Evolutionary conservation across 495 filamentous ascomycete genomes (phyloP).

Genomic region (Immersiella caudata): DNA sequence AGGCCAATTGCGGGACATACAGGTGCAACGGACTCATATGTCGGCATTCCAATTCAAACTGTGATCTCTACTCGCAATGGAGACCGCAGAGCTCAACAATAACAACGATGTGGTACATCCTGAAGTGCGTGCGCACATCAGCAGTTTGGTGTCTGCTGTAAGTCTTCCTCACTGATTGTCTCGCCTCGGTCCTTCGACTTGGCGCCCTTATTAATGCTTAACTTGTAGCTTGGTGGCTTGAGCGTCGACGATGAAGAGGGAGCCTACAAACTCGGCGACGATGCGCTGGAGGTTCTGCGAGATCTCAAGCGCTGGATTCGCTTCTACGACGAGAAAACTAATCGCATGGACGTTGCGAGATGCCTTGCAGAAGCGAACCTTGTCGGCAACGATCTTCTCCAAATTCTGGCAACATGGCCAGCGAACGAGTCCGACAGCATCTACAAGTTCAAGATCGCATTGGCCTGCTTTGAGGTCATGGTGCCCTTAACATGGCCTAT

Average conservation of each 20-base stretch:
- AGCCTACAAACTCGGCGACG: slow-evolving; percentile 85
- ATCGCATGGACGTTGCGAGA: slow-evolving; percentile 92
- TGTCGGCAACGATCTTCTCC: slow-evolving; percentile 84
- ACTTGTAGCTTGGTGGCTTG: slow-evolving; percentile 76
- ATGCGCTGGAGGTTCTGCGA: slow-evolving; percentile 86
- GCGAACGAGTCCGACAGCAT: slow-evolving; percentile 70
- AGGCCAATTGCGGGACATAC: slow-evolving; percentile 7
- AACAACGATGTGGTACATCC: slow-evolving; percentile 70
- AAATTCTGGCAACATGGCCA: slow-evolving; percentile 83
- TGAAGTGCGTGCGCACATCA: slow-evolving; percentile 87
- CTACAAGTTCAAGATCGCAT: slow-evolving; percentile 67
- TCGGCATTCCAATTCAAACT: background rate
- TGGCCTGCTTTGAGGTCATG: slow-evolving; percentile 89
- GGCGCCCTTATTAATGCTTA: background rate
- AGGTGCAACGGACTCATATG: slow-evolving; percentile 13
- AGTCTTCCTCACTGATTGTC: slow-evolving; percentile 37
- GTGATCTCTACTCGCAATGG: slow-evolving; percentile 46
- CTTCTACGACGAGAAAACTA: slow-evolving; percentile 90
- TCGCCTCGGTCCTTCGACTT: background rate
- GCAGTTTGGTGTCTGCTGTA: slow-evolving; percentile 89
- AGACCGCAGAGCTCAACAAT: slow-evolving; percentile 49
- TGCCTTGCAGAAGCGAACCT: slow-evolving; percentile 92
- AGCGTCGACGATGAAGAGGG: slow-evolving; percentile 74
- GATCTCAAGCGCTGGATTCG: slow-evolving; percentile 94
- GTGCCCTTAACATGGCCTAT: slow-evolving; percentile 95